A percentile compares a stretch with the other conserved stretches of the same genome.
These are phyloP conservation scores for Lipomyces spencermartinsiae DNA, from an alignment of 805 yeast genomes.

Conservation along the genomic window DNA sequence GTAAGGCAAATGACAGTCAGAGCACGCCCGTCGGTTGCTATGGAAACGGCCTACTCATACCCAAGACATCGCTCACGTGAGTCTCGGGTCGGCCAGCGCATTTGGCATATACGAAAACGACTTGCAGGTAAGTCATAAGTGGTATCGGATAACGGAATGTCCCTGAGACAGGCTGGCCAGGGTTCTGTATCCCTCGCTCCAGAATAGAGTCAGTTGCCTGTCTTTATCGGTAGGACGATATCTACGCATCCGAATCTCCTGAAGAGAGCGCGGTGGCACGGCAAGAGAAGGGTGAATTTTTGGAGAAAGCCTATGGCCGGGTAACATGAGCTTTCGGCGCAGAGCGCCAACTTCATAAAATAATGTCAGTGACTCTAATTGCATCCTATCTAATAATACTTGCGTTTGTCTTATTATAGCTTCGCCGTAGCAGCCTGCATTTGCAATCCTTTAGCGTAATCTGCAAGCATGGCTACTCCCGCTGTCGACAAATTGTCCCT, in stretches of 20 bases:
- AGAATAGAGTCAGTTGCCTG: background rate
- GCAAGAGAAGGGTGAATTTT: background rate
- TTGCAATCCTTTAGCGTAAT: background rate
- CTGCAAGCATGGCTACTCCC: background rate
- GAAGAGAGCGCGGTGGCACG: background rate
- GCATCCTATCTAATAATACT: background rate
- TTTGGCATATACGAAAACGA: no score
- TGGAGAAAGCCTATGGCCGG: background rate
- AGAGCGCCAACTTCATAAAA: background rate
- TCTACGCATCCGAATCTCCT: background rate
- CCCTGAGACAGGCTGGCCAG: background rate
- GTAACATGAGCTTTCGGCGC: background rate
- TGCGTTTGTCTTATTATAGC: background rate
- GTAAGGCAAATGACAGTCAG: background rate
- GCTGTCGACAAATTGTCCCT: slow-evolving; percentile 9
- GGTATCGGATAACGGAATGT: background rate
- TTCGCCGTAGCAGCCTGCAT: background rate
- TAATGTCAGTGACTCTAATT: background rate
- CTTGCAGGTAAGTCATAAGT: no score
- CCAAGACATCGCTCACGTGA: no score
- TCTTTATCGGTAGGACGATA: background rate
- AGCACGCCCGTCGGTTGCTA: background rate
- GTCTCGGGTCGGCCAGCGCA: no score
- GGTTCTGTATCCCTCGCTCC: background rate
- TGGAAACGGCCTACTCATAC: no score